Base-by-base conservation (phyloP, 2,329 filamentous ascomycete genomes). In the Saccharata proteae region DNA sequence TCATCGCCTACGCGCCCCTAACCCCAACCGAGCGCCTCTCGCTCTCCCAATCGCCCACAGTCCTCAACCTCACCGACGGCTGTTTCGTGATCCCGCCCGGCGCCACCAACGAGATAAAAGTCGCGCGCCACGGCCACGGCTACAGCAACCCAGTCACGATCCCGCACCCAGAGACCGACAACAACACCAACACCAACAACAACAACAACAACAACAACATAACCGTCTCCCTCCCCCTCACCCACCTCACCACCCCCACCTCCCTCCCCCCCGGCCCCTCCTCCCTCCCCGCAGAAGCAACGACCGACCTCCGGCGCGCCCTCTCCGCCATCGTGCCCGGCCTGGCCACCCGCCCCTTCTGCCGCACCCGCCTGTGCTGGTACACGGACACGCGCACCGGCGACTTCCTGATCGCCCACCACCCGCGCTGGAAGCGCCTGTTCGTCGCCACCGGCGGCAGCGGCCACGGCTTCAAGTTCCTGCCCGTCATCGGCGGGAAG, bases 1-100 rank as follows among this genome's bases (percentile, higher is more conserved):
- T 73, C 1, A 51, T 96, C 16, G 79, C 71, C 9, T 94, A 92
- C 58, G 61, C 93, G 41, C 65, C 74, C 40, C 68, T 96, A 43
- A 79, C 74, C 0, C 60, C 72, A 11, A 68, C 70, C 4, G 86
- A 94, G 55, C 74, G 86, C 55, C 61, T 62, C 11, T 54, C 55
- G 4, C 62, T 93, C 8, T 62, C 62, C 24, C 58, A 71, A 19
- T 74, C 77, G 46, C 86, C 86, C 0, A 79, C 84, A 2, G 57
- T 82, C 14, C 58, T 88, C 23, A 83, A 84, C 56, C 63, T 86
- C 41, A 71, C 65, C 29, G 73, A 67, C 2, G 80, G 80, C 6
- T 65, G 80, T 37, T 88, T 85, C 62, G 66, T 81, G 49, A 80
- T 86, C 39, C 78, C 80, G 4, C 80, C 82, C 0, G n/a, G n/a